phyloP scores from a whole-genome alignment of 306 rosid species.

The Sechiopsis laciniata region DNA sequence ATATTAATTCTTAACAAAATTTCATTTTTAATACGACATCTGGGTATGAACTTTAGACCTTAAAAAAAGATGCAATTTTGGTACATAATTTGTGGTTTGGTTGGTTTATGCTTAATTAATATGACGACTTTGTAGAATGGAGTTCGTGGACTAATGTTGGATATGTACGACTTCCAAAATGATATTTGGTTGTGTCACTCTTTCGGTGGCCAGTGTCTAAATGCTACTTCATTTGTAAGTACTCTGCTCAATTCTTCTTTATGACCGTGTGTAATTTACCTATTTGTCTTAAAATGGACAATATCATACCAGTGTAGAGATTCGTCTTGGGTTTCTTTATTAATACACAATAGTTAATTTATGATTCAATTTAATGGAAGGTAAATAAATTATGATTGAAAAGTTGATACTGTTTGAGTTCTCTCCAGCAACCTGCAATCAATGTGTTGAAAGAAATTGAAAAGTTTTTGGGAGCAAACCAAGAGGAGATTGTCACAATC shows the following conservation, averaged over 20 bases:
- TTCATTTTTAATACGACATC: too few relatives aligned
- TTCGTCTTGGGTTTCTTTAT: too few relatives aligned
- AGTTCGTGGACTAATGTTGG: constrained; percentile 85
- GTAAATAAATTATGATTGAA: neutral
- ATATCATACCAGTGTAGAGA: too few relatives aligned
- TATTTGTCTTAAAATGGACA: neutral
- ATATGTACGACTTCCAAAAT: constrained; percentile 73
- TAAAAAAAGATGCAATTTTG: neutral
- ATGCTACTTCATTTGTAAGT: constrained; percentile 86
- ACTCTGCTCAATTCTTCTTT: constrained; percentile 11
- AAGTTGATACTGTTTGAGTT: neutral
- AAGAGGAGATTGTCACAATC: constrained; percentile 76
- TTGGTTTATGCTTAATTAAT: constrained; percentile 1
- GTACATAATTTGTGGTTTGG: neutral
- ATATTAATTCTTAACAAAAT: neutral
- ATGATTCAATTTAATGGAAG: neutral
- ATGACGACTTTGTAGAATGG: constrained; percentile 48
- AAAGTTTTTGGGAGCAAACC: constrained; percentile 55
- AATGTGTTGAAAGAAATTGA: constrained; percentile 55
- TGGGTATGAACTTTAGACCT: too few relatives aligned
- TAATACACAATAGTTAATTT: too few relatives aligned
- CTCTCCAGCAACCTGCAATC: constrained; percentile 62
- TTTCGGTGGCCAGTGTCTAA: constrained; percentile 45
- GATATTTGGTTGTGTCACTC: constrained; percentile 91
- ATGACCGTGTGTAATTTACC: neutral